A percentile compares a stretch with the other conserved stretches of the same genome.
phyloP scores from a whole-genome alignment of 345 rosid genomes.

The Firmiana major region DNA sequence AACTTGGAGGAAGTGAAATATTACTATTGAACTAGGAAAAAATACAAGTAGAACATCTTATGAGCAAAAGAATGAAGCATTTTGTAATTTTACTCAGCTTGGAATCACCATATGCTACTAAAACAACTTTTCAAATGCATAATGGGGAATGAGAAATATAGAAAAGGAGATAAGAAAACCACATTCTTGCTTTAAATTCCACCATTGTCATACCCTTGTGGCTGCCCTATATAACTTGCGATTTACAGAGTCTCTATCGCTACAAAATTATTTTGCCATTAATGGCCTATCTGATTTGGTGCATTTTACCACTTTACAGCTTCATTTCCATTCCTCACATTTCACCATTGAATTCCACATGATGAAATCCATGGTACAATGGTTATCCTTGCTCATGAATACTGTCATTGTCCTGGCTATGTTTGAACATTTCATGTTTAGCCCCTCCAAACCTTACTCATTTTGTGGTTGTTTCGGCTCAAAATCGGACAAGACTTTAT shows the following conservation, averaged over 20 bases:
- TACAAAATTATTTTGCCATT: slow-evolving; percentile 15
- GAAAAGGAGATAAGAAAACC: background rate
- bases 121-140: background rate
- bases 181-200: background rate
- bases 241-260: slow-evolving; percentile 5
- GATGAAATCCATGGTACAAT: background rate
- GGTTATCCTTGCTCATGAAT: background rate
- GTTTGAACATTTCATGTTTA: slow-evolving; percentile 1
- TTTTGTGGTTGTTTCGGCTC: slow-evolving; percentile 28
- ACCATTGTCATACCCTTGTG: background rate
- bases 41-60: no score
- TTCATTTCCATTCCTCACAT: background rate
- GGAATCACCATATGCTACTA: background rate
- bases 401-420: background rate
- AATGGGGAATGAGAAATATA: background rate
- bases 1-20: no score
- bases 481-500: slow-evolving; percentile 48
- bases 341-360: background rate
- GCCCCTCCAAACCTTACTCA: background rate
- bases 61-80: background rate
- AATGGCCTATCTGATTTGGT: background rate
- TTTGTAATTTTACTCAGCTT: background rate
- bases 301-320: background rate
- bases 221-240: background rate
- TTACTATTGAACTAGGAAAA: no score